Evolutionary conservation across 164 flowering plant species (phyloP).

Genomic region (Stephania yunnanensis): DNA sequence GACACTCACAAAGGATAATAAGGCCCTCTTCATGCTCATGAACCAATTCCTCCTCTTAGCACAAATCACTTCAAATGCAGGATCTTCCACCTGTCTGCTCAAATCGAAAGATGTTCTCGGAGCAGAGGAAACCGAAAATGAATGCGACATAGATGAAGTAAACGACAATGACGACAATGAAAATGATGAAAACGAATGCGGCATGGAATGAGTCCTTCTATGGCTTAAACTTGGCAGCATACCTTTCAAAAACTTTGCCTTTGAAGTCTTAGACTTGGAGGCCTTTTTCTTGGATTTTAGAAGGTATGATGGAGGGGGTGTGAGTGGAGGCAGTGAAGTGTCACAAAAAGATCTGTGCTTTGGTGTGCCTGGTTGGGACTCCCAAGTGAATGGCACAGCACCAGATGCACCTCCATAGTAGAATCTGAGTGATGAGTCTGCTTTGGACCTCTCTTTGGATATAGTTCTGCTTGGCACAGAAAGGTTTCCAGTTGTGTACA

Average conservation of each 20-base stretch:
- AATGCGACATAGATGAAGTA: slow-evolving; percentile 6
- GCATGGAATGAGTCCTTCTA: slow-evolving; percentile 13
- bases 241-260: slow-evolving; percentile 14
- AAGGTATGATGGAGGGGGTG: slow-evolving; percentile 65
- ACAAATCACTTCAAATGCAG: neutral
- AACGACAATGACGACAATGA: slow-evolving; percentile 15
- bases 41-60: no score
- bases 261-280: slow-evolving; percentile 15
- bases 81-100: slow-evolving; percentile 10
- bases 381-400: slow-evolving; percentile 64
- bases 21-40: no score
- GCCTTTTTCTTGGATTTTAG: slow-evolving; percentile 17
- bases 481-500: slow-evolving; percentile 12
- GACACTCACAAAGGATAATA: no score
- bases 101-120: slow-evolving; percentile 14
- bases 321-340: slow-evolving; percentile 45
- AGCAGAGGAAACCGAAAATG: slow-evolving; percentile 6
- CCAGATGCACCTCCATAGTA: slow-evolving; percentile 44
- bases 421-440: slow-evolving; percentile 43
- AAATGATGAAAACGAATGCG: slow-evolving; percentile 3
- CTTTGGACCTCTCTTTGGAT: slow-evolving; percentile 40
- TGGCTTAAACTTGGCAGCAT: slow-evolving; percentile 13
- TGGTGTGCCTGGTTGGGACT: slow-evolving; percentile 70
- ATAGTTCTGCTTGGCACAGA: slow-evolving; percentile 28
- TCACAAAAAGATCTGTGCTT: slow-evolving; percentile 22